Percentiles rank a stretch among this genome's conserved stretches.
These are phyloP conservation scores for Aspergillus campestris DNA, from an alignment of 495 filamentous ascomycete species.

Conservation along the genomic window DNA sequence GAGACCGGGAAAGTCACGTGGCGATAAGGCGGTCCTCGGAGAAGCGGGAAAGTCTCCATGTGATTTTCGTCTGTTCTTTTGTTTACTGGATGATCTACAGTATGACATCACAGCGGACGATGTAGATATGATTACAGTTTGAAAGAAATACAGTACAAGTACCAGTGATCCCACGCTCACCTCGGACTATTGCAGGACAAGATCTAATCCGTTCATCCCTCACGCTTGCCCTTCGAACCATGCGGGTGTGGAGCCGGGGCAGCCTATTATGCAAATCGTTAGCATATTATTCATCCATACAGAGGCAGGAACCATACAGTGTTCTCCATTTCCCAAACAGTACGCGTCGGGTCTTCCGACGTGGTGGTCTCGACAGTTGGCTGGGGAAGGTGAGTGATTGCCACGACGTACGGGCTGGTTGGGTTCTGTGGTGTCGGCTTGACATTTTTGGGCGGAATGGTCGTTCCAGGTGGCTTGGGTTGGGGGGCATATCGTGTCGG, in stretches of 20 bases:
- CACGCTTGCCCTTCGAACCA: slow-evolving; percentile 25
- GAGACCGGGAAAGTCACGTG: slow-evolving; percentile 37
- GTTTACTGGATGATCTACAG: too few relatives aligned
- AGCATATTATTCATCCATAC: neutral
- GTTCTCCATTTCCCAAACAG: slow-evolving; percentile 50
- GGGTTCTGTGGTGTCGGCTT: slow-evolving; percentile 47
- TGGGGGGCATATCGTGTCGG: slow-evolving; percentile 63
- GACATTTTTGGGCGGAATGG: slow-evolving; percentile 48
- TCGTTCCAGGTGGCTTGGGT: slow-evolving; percentile 56
- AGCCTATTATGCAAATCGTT: slow-evolving; percentile 15
- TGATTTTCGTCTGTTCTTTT: too few relatives aligned
- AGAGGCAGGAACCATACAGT: slow-evolving; percentile 40
- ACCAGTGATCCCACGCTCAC: too few relatives aligned
- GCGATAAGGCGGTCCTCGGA: slow-evolving; percentile 22
- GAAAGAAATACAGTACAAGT: too few relatives aligned
- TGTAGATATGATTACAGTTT: too few relatives aligned
- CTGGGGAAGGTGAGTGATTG: slow-evolving; percentile 45
- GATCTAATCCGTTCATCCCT: slow-evolving; percentile 25
- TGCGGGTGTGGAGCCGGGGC: slow-evolving; percentile 26
- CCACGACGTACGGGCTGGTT: slow-evolving; percentile 52
- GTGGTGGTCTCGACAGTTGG: slow-evolving; percentile 53
- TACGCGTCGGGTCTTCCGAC: slow-evolving; percentile 51
- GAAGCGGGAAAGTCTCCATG: slow-evolving; percentile 5
- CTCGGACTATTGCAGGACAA: neutral
- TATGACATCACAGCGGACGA: too few relatives aligned